Percentiles rank a stretch among this genome's conserved stretches.
These are phyloP conservation scores for Talaromyces sp. DNA, from an alignment of 2,329 filamentous ascomycete species.

Conservation along the genomic window DNA sequence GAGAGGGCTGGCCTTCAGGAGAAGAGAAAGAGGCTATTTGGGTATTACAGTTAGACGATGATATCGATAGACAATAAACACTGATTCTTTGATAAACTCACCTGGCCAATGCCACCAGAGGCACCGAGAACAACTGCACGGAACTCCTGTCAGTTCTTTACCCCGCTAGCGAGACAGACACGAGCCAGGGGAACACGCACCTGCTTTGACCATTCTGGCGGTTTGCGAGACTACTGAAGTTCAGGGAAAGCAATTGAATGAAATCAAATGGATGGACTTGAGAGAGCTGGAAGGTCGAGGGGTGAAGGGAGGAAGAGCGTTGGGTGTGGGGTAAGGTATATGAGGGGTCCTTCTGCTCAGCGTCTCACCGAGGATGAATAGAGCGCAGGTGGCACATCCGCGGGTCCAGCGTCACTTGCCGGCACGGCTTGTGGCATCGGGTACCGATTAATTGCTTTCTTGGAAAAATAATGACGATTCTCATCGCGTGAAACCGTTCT, in stretches of 20 bases:
- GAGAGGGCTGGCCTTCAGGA: conserved; percentile 83
- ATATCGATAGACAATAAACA: neutral
- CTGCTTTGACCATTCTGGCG: conserved; percentile 43
- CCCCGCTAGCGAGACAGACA: neutral
- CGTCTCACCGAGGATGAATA: neutral
- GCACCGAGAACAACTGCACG: conserved; percentile 75
- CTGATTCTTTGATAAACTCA: conserved; percentile 36
- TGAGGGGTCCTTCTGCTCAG: neutral
- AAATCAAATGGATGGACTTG: neutral
- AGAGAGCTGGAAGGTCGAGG: neutral
- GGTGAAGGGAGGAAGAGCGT: neutral
- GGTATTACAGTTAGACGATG: conserved; percentile 1
- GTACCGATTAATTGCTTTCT: neutral
- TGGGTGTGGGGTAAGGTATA: conserved; percentile 8
- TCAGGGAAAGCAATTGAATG: neutral
- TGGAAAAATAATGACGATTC: neutral
- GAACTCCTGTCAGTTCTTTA: neutral
- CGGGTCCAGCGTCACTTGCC: neutral
- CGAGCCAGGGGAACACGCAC: conserved; percentile 15
- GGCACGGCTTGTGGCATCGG: neutral
- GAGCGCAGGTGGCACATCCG: neutral
- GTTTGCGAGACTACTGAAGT: neutral
- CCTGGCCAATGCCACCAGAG: conserved; percentile 97
- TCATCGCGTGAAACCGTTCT: neutral
- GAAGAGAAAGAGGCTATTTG: conserved; percentile 81